A percentile compares a stretch with the other conserved stretches of the same genome.
phyloP scores from a whole-genome alignment of 495 filamentous ascomycete species.

The Aspergillus leporis region DNA sequence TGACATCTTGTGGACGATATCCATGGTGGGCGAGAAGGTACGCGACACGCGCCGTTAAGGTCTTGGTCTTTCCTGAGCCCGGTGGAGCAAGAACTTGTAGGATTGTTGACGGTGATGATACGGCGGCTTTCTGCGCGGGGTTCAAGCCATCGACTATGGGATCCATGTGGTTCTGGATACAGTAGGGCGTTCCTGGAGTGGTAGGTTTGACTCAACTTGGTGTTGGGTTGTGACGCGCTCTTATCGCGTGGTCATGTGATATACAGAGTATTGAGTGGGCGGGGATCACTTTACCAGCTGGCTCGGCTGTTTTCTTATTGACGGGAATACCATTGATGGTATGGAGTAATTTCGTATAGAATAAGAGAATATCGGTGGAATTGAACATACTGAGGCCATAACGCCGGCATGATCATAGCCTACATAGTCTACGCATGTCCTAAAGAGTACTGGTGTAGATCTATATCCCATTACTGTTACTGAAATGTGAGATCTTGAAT shows the following conservation, averaged over 20 bases:
- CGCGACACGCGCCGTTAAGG: conserved; percentile 89
- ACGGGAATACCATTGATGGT: no score
- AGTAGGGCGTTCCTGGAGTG: neutral
- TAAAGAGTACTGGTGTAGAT: no score
- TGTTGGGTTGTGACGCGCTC: conserved; percentile 9
- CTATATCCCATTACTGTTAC: neutral
- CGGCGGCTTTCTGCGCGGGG: conserved; percentile 77
- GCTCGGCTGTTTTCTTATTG: no score
- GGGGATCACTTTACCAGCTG: no score
- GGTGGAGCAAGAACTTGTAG: conserved; percentile 90
- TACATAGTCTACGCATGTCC: no score
- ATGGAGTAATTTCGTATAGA: no score
- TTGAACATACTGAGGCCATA: no score
- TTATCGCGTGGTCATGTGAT: conserved; percentile 22
- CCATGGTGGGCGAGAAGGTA: conserved; percentile 83
- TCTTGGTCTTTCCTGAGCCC: conserved; percentile 93
- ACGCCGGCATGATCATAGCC: no score
- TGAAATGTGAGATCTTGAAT: neutral
- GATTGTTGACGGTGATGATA: conserved; percentile 73
- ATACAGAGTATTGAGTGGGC: no score
- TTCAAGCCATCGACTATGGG: conserved; percentile 78
- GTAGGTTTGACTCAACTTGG: neutral
- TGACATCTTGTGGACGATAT: conserved; percentile 84
- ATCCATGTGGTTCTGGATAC: conserved; percentile 30
- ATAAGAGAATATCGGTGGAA: no score